Evolutionary conservation across 2,329 filamentous ascomycete species (phyloP), one percentile per base, ranked within the genome.

Genomic region (Orbilia javanica): DNA sequence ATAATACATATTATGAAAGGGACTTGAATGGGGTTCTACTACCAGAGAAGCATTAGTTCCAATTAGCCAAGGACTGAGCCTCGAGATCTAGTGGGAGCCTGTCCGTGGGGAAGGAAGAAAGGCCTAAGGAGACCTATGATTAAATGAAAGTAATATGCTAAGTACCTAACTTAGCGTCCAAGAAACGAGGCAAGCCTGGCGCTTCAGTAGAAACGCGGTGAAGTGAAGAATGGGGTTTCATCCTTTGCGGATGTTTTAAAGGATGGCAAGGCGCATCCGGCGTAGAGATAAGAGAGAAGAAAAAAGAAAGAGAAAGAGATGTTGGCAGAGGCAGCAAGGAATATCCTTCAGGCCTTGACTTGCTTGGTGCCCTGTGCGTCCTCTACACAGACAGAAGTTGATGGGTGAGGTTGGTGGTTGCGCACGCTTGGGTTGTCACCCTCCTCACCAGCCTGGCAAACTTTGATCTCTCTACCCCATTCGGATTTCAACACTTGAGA

Each of bases 401-500:
- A 66, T 15, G 66, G 27, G 42, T 39, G 53, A 67, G 70, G 44
- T 53, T 75, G 77, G 36, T 84, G 83, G 86, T 88, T 97, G 82
- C 96, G 91, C 73, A 71, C 73, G 25, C 42, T 77, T 53, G 73
- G 73, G 73, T 77, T 77, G 20, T 77, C 73, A 63, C 96, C 96
- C 87, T 98, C 94, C 85, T 98, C 93, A 81, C 95, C 96, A 79
- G 96, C 95, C 85, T 94, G 96, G 87, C 96, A 99, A 73, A 98
- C 88, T 86, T 94, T 97, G 85, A 98, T 97, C 85, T 97, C 95
- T 81, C 96, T 93, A 81, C 96, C 94, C 96, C 96, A 99, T 86
- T 99, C 96, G 3, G 95, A 98, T 85, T 97, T 97, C 82, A 99
- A 90, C 72, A 98, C 93, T 86, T 99, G 96, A 46, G 94, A 95